Percentiles rank a stretch among this genome's conserved stretches.
phyloP scores from a whole-genome alignment of 305 asterid species.

The Vinca major region DNA sequence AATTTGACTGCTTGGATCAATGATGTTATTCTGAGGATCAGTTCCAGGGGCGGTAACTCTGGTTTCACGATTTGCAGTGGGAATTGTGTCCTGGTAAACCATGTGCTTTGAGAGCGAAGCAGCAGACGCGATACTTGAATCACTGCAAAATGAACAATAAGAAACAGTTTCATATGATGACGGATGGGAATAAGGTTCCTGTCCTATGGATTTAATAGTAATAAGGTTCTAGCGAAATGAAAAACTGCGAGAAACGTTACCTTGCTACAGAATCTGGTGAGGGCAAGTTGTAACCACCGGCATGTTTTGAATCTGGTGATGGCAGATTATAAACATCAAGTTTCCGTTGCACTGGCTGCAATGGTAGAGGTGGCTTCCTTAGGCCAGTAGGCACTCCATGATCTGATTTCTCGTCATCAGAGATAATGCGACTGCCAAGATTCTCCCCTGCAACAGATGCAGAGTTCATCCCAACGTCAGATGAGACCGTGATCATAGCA shows the following conservation, averaged over 20 bases:
- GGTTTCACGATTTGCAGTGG: conserved; percentile 20
- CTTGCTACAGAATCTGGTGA: conserved; percentile 75
- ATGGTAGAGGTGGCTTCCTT: conserved; percentile 60
- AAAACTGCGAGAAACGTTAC: conserved; percentile 18
- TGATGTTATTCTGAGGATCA: conserved; percentile 19
- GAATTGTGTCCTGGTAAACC: conserved; percentile 40
- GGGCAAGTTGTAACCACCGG: conserved; percentile 40
- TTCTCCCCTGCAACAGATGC: conserved; percentile 26
- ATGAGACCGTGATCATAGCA: conserved; percentile 1
- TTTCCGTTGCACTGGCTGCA: conserved; percentile 53
- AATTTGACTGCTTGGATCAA: conserved; percentile 27
- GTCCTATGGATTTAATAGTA: neutral
- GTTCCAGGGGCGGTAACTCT: conserved; percentile 14
- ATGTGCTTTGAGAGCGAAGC: conserved; percentile 39
- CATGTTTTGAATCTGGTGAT: conserved; percentile 63
- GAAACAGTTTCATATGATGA: neutral
- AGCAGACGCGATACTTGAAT: conserved; percentile 50
- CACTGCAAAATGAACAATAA: conserved; percentile 29
- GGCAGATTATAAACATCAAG: conserved; percentile 43
- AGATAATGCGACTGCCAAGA: conserved; percentile 17
- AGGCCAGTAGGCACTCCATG: conserved; percentile 25
- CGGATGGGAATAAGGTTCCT: neutral
- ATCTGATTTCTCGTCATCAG: conserved; percentile 48
- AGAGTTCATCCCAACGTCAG: conserved; percentile 16
- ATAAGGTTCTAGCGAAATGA: neutral